A percentile compares a stretch with the other conserved stretches of the same genome.
These are phyloP conservation scores for Fusarium setosum DNA, from an alignment of 2,329 filamentous ascomycete genomes.

Conservation along the genomic window DNA sequence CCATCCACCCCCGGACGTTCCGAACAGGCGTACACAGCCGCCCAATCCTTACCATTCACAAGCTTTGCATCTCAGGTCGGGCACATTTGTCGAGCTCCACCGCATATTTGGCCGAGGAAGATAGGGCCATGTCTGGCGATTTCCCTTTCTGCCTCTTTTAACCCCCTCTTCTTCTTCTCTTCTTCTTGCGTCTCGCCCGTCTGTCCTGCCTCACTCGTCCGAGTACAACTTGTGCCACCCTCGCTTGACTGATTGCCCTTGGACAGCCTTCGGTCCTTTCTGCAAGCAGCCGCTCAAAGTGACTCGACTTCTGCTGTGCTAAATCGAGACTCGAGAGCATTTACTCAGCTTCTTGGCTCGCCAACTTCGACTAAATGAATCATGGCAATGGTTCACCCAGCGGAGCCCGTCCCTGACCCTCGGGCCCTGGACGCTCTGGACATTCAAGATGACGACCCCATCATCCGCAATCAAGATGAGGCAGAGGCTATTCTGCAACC, in stretches of 20 bases:
- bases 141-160: slow-evolving; percentile 18
- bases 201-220: slow-evolving; percentile 1
- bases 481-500: slow-evolving; percentile 70
- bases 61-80: slow-evolving; percentile 17
- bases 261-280: slow-evolving; percentile 10
- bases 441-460: slow-evolving; percentile 32
- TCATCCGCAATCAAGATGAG: slow-evolving; percentile 61
- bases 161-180: slow-evolving; percentile 10
- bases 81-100: slow-evolving; percentile 35
- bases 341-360: neutral
- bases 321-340: neutral
- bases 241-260: neutral
- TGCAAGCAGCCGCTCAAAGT: slow-evolving; percentile 3
- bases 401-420: slow-evolving; percentile 9
- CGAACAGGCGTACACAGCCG: slow-evolving; percentile 38
- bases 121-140: slow-evolving; percentile 22
- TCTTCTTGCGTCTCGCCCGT: slow-evolving; percentile 5
- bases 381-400: slow-evolving; percentile 21
- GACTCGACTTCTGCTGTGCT: neutral
- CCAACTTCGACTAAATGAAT: slow-evolving; percentile 2
- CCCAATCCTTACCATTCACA: slow-evolving; percentile 20
- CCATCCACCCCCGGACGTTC: slow-evolving; percentile 39
- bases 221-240: slow-evolving; percentile 18
- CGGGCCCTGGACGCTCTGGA: slow-evolving; percentile 19
- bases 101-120: slow-evolving; percentile 22